These are phyloP conservation scores for Termitomyces bulborhizus DNA, from an alignment of 768 basidiomycete genomes.

Conservation along the genomic window DNA sequence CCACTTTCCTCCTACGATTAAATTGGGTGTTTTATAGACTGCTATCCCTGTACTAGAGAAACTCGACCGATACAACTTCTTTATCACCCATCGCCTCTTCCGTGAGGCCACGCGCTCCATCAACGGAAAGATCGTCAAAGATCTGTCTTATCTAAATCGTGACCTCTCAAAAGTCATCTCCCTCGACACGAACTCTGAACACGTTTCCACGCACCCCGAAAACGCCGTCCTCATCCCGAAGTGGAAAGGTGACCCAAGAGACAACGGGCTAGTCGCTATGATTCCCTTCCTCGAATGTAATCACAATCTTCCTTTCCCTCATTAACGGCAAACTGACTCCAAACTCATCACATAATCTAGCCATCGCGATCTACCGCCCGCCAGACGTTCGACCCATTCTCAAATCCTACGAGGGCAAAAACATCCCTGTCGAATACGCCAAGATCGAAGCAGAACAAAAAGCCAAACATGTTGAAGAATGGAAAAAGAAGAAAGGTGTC, in stretches of 20 bases:
- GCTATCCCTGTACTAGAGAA: constrained; percentile 86
- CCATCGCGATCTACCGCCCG: constrained; percentile 88
- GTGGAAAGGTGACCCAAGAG: constrained; percentile 77
- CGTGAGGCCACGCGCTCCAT: constrained; percentile 84
- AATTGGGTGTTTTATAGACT: constrained; percentile 45
- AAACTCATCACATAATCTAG: constrained; percentile 30
- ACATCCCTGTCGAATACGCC: constrained; percentile 85
- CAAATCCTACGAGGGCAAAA: constrained; percentile 77
- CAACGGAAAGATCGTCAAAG: constrained; percentile 87
- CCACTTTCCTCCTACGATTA: neutral
- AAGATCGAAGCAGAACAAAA: constrained; percentile 84
- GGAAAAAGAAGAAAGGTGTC: constrained; percentile 49
- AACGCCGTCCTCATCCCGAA: constrained; percentile 80
- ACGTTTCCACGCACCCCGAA: constrained; percentile 75
- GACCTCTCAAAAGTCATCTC: constrained; percentile 86
- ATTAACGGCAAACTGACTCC: neutral
- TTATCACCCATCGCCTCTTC: constrained; percentile 85
- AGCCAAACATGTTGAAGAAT: constrained; percentile 70
- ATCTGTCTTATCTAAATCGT: constrained; percentile 91
- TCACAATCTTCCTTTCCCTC: constrained; percentile 12
- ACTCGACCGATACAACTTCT: constrained; percentile 90
- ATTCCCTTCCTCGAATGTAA: constrained; percentile 95
- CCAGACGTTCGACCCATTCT: constrained; percentile 85
- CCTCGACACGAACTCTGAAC: constrained; percentile 81
- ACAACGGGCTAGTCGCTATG: constrained; percentile 76